These are phyloP conservation scores for Apostasia shenzhenica DNA, from an alignment of 106 monocot species.

Conservation along the genomic window DNA sequence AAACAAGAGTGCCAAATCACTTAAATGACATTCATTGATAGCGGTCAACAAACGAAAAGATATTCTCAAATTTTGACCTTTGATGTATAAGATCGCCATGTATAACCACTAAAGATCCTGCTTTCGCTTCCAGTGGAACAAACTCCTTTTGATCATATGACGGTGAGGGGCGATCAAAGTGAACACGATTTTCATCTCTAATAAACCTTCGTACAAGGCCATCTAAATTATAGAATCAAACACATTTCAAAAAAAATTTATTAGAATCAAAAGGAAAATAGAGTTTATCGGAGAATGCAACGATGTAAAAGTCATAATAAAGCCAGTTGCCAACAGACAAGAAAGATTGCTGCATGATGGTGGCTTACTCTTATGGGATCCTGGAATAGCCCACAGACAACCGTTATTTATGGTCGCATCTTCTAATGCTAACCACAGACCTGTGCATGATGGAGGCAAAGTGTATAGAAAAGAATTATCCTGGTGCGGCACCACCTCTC, in stretches of 20 bases:
- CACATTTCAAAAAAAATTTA: too few species aligned
- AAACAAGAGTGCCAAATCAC: background rate
- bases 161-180: constrained; percentile 78
- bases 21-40: background rate
- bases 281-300: background rate
- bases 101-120: constrained; percentile 86
- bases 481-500: constrained; percentile 97
- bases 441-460: constrained; percentile 83
- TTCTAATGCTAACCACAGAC: constrained; percentile 91
- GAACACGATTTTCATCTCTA: constrained; percentile 80
- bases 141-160: constrained; percentile 68
- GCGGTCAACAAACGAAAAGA: background rate
- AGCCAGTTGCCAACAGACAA: background rate
- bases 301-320: background rate
- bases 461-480: constrained; percentile 91
- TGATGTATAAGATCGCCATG: constrained; percentile 95
- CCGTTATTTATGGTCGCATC: constrained; percentile 84
- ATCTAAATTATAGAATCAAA: constrained; percentile 25
- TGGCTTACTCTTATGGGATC: constrained; percentile 66
- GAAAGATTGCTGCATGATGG: background rate
- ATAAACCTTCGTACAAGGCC: constrained; percentile 85
- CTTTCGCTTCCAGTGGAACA: constrained; percentile 78
- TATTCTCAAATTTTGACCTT: constrained; percentile 38
- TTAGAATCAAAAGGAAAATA: constrained; percentile 6
- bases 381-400: constrained; percentile 96